Percentiles rank a stretch among this genome's conserved stretches.
These are phyloP conservation scores for Endogone sp. DNA, from an alignment of 192 early-diverging fungal species.

Conservation along the genomic window DNA sequence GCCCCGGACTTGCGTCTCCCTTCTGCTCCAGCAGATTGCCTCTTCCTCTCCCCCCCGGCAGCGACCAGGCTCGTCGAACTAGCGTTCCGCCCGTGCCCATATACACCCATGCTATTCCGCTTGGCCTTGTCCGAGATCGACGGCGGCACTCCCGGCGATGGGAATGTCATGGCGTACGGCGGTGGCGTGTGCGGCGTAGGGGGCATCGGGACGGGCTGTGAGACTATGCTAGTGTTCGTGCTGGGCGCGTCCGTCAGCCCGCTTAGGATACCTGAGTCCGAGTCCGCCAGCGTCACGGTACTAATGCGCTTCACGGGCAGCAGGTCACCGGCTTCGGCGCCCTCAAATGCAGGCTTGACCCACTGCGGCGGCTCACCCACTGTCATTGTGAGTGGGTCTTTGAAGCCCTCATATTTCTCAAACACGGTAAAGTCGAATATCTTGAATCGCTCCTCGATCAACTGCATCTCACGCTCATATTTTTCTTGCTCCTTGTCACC, in stretches of 20 bases:
- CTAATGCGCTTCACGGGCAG: not conserved
- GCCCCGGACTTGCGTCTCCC: not conserved
- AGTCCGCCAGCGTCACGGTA: not conserved
- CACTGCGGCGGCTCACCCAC: conserved; percentile 67
- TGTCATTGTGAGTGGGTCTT: conserved; percentile 53
- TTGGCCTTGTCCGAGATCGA: not conserved
- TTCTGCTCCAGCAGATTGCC: not conserved
- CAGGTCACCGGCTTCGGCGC: conserved; percentile 9
- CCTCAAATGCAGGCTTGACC: conserved; percentile 47
- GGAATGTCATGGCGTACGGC: not conserved
- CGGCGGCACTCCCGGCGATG: not conserved
- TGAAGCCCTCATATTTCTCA: conserved; percentile 63
- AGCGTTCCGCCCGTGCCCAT: not conserved
- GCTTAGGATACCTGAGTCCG: not conserved
- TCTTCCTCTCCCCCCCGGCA: not conserved
- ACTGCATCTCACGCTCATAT: conserved; percentile 57
- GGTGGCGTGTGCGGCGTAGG: no score
- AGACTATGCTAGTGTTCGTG: not conserved
- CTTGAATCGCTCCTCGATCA: conserved; percentile 69
- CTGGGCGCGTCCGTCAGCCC: not conserved
- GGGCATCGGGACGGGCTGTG: no score
- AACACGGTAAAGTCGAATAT: conserved; percentile 81
- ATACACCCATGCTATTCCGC: not conserved
- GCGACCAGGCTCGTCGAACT: not conserved
- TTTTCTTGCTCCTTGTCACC: conserved; percentile 40